Evolutionary conservation across 768 basidiomycete genomes (phyloP).

Genomic region (Suillus placidus): DNA sequence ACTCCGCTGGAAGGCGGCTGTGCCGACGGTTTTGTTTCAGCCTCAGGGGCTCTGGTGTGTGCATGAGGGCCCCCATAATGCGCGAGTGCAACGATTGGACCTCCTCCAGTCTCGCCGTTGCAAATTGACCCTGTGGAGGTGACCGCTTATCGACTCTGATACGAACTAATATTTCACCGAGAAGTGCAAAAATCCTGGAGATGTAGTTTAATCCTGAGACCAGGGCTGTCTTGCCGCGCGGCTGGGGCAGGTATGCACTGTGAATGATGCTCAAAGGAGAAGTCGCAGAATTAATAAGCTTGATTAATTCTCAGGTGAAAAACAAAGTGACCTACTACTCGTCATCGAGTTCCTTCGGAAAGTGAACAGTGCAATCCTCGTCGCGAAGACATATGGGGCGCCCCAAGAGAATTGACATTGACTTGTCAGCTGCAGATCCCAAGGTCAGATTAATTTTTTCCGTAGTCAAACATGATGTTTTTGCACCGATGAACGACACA

Average conservation of each 20-base stretch:
- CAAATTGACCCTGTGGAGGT: constrained; percentile 83
- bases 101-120: constrained; percentile 82
- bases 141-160: constrained; percentile 87
- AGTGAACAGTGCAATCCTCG: constrained; percentile 89
- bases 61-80: constrained; percentile 71
- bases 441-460: constrained; percentile 4
- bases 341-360: constrained; percentile 86
- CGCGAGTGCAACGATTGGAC: constrained; percentile 78
- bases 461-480: constrained; percentile 3
- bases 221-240: constrained; percentile 82
- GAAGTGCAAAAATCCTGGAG: constrained; percentile 81
- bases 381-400: constrained; percentile 85
- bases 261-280: constrained; percentile 69
- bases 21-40: constrained; percentile 61
- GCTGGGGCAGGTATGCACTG: constrained; percentile 81
- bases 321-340: constrained; percentile 67
- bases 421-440: constrained; percentile 72
- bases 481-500: constrained; percentile 9
- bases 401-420: constrained; percentile 83
- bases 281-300: constrained; percentile 18
- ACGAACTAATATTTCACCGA: constrained; percentile 85
- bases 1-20: constrained; percentile 56
- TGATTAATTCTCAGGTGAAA: constrained; percentile 34
- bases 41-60: constrained; percentile 75
- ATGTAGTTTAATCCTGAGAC: constrained; percentile 88